These are phyloP conservation scores for Claviceps pusilla DNA, from an alignment of 2,329 filamentous ascomycete species.

Conservation along the genomic window DNA sequence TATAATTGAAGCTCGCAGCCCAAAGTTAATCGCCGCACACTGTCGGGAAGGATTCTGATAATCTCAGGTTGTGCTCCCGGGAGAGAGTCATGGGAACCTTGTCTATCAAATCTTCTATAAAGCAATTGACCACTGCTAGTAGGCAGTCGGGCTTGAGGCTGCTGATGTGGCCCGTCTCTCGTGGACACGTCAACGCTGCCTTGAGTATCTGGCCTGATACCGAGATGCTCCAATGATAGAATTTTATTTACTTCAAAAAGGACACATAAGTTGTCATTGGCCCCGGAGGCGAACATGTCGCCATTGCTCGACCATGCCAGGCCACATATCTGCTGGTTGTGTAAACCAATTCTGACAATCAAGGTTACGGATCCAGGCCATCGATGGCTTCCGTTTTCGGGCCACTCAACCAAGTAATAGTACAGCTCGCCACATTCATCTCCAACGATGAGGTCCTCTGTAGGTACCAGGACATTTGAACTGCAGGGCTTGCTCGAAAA, in stretches of 20 bases:
- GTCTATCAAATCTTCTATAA: background rate
- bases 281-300: constrained; percentile 66
- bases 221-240: constrained; percentile 14
- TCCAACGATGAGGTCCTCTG: constrained; percentile 75
- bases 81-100: background rate
- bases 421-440: constrained; percentile 72
- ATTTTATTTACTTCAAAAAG: constrained; percentile 59
- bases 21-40: constrained; percentile 32
- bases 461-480: constrained; percentile 38
- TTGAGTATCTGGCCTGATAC: background rate
- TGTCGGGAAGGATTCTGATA: constrained; percentile 11
- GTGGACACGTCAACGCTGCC: background rate
- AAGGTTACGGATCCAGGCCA: constrained; percentile 71
- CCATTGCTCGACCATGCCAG: constrained; percentile 75
- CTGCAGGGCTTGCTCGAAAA: constrained; percentile 35
- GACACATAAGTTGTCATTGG: constrained; percentile 81
- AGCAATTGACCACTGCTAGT: background rate
- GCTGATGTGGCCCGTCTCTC: constrained; percentile 9
- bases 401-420: constrained; percentile 86
- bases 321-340: constrained; percentile 83
- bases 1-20: constrained; percentile 57
- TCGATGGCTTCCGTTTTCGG: constrained; percentile 46
- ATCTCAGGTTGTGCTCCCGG: background rate
- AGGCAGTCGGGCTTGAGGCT: background rate
- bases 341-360: constrained; percentile 60